Base-by-base conservation (phyloP, 257 asterid species). In the Solanum verrucosum region DNA sequence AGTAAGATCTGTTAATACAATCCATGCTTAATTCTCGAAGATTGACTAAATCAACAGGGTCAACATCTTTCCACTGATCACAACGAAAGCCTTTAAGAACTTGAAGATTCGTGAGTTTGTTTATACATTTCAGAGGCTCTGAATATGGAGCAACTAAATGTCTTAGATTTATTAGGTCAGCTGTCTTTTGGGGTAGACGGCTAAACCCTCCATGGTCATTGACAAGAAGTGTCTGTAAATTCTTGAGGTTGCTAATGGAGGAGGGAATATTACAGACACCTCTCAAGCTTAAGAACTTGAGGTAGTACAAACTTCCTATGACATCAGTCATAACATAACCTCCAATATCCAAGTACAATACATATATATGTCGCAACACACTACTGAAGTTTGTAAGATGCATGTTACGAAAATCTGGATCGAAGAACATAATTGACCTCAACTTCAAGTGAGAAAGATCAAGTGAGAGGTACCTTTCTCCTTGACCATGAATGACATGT, bases 161-260 rank as follows among this genome's bases (percentile, higher is more conserved):
- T 85, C 63, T 65, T 18, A 85, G 33, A 20, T 85, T 85, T 37
- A 27, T 38, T 29, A 85, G 87, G 20, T 68, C 2, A n/a, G 68
- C 34, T 85, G 21, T 85, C 68, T 68, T 40, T 2, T n/a, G 37
- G 49, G 87, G 33, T 37, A 37, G 20, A 6, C 20, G 40, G 29
- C 20, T 20, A 21, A 0, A 4, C 7, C 3, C 7, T 20, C 18
- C 21, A 1, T 3, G 1, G 8, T 38, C n/a, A 2, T 34, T 2
- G n/a, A 85, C 81, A 72, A 3, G 25, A 16, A 72, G 25, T 27
- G 84, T 86, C 81, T 49, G 73, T 73, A 86, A 78, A 33, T 74
- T 86, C 81, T 49, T 49, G 34, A 86, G 65, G 46, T 86, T 73
- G 35, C 85, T 56, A 35, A 86, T 86, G 73, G 88, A 44, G 12